A percentile compares a stretch with the other conserved stretches of the same genome.
Conservation (phyloP, 2,329 filamentous ascomycete species). For the Colletotrichum orchidophilum region DNA sequence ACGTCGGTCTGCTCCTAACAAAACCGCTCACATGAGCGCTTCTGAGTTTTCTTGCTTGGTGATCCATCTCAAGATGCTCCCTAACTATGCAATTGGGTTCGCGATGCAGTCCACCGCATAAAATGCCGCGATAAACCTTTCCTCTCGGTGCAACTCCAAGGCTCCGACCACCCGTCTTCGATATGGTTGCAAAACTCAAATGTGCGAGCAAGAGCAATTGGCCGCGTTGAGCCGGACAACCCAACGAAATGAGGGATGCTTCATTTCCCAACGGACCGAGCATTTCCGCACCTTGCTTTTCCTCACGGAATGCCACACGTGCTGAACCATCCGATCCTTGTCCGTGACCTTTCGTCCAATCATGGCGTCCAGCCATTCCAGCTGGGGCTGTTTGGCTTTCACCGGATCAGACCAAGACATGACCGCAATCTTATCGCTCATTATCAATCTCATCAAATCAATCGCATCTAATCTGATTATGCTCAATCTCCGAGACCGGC, state of each 20-base stretch:
- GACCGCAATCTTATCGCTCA: constrained; percentile 17
- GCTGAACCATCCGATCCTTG: neutral
- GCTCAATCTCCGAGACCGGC: constrained; percentile 26
- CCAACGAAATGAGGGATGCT: neutral
- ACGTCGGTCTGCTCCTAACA: neutral
- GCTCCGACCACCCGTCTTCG: neutral
- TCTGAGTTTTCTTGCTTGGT: neutral
- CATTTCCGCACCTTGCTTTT: neutral
- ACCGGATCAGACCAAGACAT: neutral
- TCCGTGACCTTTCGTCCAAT: constrained; percentile 4
- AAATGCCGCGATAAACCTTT: neutral
- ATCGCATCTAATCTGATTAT: constrained; percentile 33
- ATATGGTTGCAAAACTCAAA: neutral
- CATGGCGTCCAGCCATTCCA: neutral
- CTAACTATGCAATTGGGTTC: neutral
- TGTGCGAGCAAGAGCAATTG: neutral
- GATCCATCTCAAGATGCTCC: neutral
- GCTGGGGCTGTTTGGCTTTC: neutral
- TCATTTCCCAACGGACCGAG: neutral
- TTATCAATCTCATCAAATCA: constrained; percentile 36
- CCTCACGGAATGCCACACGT: neutral
- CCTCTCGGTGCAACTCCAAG: neutral
- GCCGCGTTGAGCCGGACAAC: neutral
- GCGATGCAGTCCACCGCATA: neutral
- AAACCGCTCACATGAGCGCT: constrained; percentile 8